A percentile compares a stretch with the other conserved stretches of the same genome.
Evolutionary conservation across 23 red algal species (phyloP).

Genomic region (Gracilariopsis chorda): DNA sequence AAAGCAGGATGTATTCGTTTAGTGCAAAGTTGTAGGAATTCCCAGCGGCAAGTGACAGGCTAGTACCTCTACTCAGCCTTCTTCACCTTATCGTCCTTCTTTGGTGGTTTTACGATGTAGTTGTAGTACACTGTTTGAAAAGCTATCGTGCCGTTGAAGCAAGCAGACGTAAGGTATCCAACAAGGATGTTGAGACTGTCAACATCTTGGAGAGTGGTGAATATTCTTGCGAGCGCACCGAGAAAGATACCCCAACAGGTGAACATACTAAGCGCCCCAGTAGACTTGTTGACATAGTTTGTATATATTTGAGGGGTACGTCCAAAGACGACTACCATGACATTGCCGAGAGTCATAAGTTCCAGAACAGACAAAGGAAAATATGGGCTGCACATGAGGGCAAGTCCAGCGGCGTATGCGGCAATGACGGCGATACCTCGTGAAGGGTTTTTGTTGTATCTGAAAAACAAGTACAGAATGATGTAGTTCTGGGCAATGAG

Average conservation of each 20-base stretch:
- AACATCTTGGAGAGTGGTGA: conserved; percentile 89
- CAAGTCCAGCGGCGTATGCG: conserved; percentile 18
- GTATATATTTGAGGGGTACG: conserved; percentile 80
- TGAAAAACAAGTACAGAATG: conserved; percentile 78
- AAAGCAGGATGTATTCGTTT: no score
- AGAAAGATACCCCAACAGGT: conserved; percentile 94
- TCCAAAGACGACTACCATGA: conserved; percentile 59
- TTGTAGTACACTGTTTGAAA: conserved; percentile 87
- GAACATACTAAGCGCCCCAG: conserved; percentile 63
- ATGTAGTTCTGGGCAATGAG: conserved; percentile 84
- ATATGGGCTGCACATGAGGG: conserved; percentile 45
- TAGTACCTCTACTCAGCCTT: not conserved
- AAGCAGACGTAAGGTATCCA: conserved; percentile 70
- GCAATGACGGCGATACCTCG: conserved; percentile 29
- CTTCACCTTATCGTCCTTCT: conserved; percentile 23
- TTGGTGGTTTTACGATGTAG: not conserved
- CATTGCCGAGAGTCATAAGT: conserved; percentile 74
- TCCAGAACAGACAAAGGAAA: conserved; percentile 75
- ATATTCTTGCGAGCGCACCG: conserved; percentile 80
- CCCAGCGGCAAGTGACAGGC: not conserved
- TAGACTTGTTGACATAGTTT: conserved; percentile 62
- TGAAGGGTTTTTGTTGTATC: not conserved
- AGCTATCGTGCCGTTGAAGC: conserved; percentile 76
- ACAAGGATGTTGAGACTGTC: conserved; percentile 76
- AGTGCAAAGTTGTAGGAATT: not conserved